phyloP scores from a whole-genome alignment of 768 basidiomycete species.

The Boletales sp. region DNA sequence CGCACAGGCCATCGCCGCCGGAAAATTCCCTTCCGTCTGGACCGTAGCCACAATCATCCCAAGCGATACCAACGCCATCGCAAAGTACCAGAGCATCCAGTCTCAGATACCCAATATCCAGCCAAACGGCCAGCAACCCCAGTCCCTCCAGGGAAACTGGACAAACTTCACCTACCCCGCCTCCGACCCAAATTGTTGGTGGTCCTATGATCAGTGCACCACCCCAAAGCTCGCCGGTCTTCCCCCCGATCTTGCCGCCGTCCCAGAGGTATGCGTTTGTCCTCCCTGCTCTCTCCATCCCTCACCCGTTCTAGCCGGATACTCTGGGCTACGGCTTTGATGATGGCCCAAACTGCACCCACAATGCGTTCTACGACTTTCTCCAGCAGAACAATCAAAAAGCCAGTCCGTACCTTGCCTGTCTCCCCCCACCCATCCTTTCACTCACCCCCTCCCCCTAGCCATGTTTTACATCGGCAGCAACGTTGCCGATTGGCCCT shows the following conservation, averaged over 20 bases:
- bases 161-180: constrained; percentile 28
- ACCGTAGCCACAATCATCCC: constrained; percentile 40
- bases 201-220: constrained; percentile 14
- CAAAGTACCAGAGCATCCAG: constrained; percentile 43
- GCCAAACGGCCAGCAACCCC: constrained; percentile 32
- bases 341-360: constrained; percentile 63
- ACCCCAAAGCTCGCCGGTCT: no score
- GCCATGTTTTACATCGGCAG: constrained; percentile 64
- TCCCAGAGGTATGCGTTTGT: constrained; percentile 42
- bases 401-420: constrained; percentile 35
- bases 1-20: constrained; percentile 22
- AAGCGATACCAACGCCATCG: constrained; percentile 38
- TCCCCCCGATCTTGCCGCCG: constrained; percentile 32
- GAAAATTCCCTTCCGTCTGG: constrained; percentile 46
- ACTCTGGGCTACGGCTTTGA: constrained; percentile 62
- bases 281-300: not conserved
- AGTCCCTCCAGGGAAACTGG: constrained; percentile 28
- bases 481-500: constrained; percentile 53
- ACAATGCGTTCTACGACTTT: constrained; percentile 60
- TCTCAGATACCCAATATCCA: constrained; percentile 45
- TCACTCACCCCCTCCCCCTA: constrained; percentile 13
- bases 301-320: constrained; percentile 32
- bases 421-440: no score
- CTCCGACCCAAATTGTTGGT: constrained; percentile 50
- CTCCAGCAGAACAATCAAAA: constrained; percentile 51